A percentile compares a stretch with the other conserved stretches of the same genome.
These are phyloP conservation scores for Xanthoceras sorbifolium DNA, from an alignment of 345 rosid genomes.

Conservation along the genomic window DNA sequence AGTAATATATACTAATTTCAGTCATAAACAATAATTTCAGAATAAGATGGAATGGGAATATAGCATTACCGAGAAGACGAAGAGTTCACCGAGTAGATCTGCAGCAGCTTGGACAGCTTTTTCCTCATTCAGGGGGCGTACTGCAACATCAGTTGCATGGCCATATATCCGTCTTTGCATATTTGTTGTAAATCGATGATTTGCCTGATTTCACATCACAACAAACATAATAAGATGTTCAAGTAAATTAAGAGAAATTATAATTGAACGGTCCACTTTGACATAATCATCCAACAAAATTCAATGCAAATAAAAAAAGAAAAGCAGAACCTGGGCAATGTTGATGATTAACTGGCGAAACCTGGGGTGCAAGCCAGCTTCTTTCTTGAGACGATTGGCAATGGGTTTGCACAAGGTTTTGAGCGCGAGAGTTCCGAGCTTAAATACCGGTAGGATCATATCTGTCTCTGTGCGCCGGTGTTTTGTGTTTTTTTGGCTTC, in stretches of 20 bases:
- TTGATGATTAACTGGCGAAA: slow-evolving; percentile 74
- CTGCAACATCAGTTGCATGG: slow-evolving; percentile 60
- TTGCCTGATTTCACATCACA: slow-evolving; percentile 45
- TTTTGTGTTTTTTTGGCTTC: background rate
- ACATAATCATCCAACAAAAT: background rate
- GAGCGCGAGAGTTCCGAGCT: slow-evolving; percentile 80
- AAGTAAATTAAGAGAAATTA: background rate
- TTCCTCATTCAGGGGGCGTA: slow-evolving; percentile 80
- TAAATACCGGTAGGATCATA: slow-evolving; percentile 61
- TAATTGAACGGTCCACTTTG: background rate
- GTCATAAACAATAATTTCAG: background rate
- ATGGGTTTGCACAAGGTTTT: slow-evolving; percentile 77
- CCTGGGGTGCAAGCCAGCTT: slow-evolving; percentile 64
- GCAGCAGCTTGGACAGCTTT: slow-evolving; percentile 87
- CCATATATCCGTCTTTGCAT: slow-evolving; percentile 77
- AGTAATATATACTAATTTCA: background rate
- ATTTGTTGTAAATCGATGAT: slow-evolving; percentile 66
- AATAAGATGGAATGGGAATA: background rate
- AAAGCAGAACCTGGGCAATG: slow-evolving; percentile 65
- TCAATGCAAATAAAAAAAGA: background rate
- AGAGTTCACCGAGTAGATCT: slow-evolving; percentile 84
- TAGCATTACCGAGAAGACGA: slow-evolving; percentile 66
- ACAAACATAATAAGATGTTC: background rate
- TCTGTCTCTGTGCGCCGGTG: background rate
- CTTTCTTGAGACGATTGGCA: slow-evolving; percentile 76